phyloP scores from a whole-genome alignment of 345 rosid species.

The Eucalyptus urophylla region DNA sequence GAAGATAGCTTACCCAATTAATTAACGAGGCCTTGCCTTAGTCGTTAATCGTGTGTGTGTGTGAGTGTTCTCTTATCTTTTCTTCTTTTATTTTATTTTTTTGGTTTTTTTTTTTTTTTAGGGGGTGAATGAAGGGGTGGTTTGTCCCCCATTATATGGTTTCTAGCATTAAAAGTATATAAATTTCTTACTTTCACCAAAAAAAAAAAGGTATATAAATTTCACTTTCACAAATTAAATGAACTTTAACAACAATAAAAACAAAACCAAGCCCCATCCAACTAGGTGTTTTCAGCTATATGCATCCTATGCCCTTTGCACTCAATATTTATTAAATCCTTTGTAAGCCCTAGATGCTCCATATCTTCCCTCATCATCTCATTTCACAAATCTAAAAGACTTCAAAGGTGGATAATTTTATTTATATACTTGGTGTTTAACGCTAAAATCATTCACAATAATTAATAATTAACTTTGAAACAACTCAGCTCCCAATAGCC shows the following conservation, averaged over 20 bases:
- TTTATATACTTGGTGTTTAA: neutral
- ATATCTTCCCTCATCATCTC: neutral
- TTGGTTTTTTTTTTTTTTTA: neutral
- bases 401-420: neutral
- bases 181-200: neutral
- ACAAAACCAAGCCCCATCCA: neutral
- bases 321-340: neutral
- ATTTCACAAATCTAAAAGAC: neutral
- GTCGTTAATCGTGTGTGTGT: neutral
- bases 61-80: neutral
- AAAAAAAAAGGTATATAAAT: neutral
- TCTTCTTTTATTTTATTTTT: neutral
- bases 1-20: neutral
- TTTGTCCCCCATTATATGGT: neutral
- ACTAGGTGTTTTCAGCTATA: neutral
- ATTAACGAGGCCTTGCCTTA: neutral
- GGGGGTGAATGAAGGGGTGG: neutral
- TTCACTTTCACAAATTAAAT: neutral
- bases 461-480: neutral
- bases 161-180: neutral
- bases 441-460: neutral
- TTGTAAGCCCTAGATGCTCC: neutral
- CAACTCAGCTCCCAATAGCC: neutral
- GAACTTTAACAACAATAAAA: neutral
- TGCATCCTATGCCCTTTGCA: neutral